Percentiles rank a stretch among this genome's conserved stretches.
phyloP scores from a whole-genome alignment of 106 monocot genomes.

The Dioscorea alata region DNA sequence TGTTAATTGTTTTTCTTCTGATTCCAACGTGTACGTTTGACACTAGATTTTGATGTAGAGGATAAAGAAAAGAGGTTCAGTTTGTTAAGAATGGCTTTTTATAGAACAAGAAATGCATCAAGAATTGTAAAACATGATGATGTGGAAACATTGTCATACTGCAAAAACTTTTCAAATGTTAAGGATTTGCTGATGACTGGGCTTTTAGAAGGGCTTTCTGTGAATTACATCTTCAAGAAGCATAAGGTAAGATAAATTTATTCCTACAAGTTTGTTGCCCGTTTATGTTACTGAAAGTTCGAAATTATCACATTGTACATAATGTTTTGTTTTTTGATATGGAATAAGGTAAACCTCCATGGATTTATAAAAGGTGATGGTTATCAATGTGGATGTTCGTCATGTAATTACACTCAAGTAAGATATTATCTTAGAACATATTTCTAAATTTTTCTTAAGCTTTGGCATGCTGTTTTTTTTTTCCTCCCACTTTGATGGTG shows the following conservation, averaged over 20 bases:
- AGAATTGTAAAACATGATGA: no score
- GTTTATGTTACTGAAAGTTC: background rate
- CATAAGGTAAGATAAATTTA: slow-evolving; percentile 9
- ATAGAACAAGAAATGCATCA: no score
- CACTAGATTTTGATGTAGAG: no score
- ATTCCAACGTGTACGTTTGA: no score
- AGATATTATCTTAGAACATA: background rate
- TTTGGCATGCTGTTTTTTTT: no score
- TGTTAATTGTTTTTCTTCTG: no score
- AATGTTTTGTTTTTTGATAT: no score
- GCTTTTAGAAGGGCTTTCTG: slow-evolving; percentile 20
- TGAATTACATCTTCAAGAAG: slow-evolving; percentile 24
- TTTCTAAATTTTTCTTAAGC: background rate
- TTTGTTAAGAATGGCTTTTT: no score
- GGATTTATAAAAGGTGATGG: slow-evolving; percentile 20
- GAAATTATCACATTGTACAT: background rate
- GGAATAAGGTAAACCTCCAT: slow-evolving; percentile 14
- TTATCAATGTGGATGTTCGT: slow-evolving; percentile 29
- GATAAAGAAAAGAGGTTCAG: no score
- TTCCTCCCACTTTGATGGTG: background rate
- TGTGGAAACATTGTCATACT: no score
- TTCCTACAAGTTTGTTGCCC: background rate
- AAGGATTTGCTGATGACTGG: slow-evolving; percentile 17
- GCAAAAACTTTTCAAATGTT: background rate
- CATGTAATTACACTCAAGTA: slow-evolving; percentile 19